A percentile compares a stretch with the other conserved stretches of the same genome.
Evolutionary conservation across 345 rosid species (phyloP).

Genomic region (Microthlaspi erraticum): DNA sequence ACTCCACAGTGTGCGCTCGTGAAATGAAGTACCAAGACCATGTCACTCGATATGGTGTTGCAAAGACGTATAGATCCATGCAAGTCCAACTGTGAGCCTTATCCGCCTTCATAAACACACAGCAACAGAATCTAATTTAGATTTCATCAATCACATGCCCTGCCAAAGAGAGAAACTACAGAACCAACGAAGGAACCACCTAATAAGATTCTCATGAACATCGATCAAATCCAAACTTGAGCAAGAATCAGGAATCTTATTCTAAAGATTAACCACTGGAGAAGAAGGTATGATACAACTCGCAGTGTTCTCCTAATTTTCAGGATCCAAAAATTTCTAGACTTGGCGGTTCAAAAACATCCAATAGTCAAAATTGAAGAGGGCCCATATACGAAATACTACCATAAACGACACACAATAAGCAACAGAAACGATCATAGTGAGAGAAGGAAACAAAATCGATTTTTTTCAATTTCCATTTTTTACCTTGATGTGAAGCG

Average conservation of each 20-base stretch:
- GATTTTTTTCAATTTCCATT: constrained; percentile 28
- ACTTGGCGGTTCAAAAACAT: neutral
- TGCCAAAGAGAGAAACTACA: constrained; percentile 8
- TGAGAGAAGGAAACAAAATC: neutral
- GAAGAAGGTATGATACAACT: neutral
- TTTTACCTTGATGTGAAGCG: constrained; percentile 64
- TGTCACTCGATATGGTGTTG: constrained; percentile 90
- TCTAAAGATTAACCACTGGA: neutral
- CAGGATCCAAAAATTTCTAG: constrained; percentile 17
- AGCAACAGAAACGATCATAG: constrained; percentile 7
- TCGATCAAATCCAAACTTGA: neutral
- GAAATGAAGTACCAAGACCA: constrained; percentile 93
- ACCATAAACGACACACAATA: neutral
- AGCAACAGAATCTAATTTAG: constrained; percentile 28
- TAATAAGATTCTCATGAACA: neutral
- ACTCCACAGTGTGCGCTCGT: constrained; percentile 81
- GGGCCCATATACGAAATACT: constrained; percentile 2
- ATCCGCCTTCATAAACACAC: constrained; percentile 57
- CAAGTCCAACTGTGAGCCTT: constrained; percentile 97
- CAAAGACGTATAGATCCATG: constrained; percentile 94
- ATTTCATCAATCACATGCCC: neutral
- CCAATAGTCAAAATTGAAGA: constrained; percentile 34
- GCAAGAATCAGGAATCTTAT: neutral
- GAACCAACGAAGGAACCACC: neutral
- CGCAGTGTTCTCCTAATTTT: neutral